phyloP scores from a whole-genome alignment of 441 rosid species.

The Iberis amara region DNA sequence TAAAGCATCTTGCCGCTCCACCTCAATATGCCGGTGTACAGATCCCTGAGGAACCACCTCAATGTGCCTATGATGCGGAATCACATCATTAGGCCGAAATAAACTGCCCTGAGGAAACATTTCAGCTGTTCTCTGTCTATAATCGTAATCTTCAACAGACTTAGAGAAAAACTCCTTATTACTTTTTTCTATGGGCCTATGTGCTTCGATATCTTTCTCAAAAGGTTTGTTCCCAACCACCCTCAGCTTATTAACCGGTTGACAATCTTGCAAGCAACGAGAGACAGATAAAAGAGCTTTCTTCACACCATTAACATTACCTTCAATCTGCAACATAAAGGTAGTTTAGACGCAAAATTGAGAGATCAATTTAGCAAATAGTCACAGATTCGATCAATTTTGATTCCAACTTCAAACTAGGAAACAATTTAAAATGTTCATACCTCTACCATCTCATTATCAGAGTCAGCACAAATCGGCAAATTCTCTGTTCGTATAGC shows the following conservation, averaged over 20 bases:
- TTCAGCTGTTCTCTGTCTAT: constrained; percentile 26
- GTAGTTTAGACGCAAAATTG: not conserved
- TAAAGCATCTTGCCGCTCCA: constrained; percentile 32
- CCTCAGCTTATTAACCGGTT: constrained; percentile 47
- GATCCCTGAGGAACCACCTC: constrained; percentile 36
- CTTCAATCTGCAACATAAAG: constrained; percentile 61
- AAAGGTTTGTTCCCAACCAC: constrained; percentile 36
- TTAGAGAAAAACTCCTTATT: constrained; percentile 38
- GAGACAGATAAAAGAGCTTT: constrained; percentile 76
- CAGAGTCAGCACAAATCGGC: constrained; percentile 55
- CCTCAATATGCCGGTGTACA: constrained; percentile 33
- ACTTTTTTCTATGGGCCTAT: constrained; percentile 38
- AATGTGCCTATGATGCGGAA: constrained; percentile 32
- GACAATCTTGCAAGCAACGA: constrained; percentile 72
- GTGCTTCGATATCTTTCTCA: constrained; percentile 35
- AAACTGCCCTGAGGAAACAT: constrained; percentile 34
- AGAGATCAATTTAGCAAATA: constrained; percentile 7
- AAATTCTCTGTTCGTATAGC: constrained; percentile 58
- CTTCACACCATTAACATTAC: constrained; percentile 58
- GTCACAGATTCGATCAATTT: not conserved
- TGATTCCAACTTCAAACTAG: not conserved
- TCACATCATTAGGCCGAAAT: constrained; percentile 29
- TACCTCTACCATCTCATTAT: constrained; percentile 85
- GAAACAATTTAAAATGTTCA: not conserved
- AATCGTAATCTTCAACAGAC: constrained; percentile 34